phyloP scores from a whole-genome alignment of 495 filamentous ascomycete species.

The Amphirosellinia nigrospora region DNA sequence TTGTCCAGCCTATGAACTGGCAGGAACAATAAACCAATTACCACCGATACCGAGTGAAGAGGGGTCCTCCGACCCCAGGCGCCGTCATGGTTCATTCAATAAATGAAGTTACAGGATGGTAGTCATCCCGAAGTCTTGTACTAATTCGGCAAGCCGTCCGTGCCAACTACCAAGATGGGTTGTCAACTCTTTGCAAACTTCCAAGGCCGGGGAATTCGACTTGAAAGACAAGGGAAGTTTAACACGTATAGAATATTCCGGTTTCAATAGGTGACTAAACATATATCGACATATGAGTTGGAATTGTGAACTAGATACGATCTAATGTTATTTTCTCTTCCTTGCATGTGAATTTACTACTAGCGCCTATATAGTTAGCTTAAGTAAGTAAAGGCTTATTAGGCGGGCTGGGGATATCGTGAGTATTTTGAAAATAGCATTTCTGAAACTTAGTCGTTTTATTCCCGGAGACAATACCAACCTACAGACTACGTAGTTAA shows the following conservation, averaged over 20 bases:
- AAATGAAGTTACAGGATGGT: constrained; percentile 9
- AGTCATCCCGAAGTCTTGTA: constrained; percentile 13
- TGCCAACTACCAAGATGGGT: not conserved
- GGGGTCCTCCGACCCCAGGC: not conserved
- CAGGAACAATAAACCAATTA: constrained; percentile 24
- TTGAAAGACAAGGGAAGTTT: not conserved
- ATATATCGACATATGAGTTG: not conserved
- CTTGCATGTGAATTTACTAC: not conserved
- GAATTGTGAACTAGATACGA: not conserved
- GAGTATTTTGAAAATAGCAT: not conserved
- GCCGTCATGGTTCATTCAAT: constrained; percentile 4
- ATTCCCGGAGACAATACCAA: not conserved
- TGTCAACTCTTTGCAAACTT: not conserved
- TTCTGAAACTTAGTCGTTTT: not conserved
- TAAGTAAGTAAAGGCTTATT: not conserved
- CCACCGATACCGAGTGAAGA: constrained; percentile 10
- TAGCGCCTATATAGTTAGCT: not conserved
- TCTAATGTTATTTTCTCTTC: not conserved
- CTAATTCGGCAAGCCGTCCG: constrained; percentile 22
- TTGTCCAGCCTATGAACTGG: constrained; percentile 26
- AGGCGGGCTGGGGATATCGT: not conserved
- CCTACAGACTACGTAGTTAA: not conserved
- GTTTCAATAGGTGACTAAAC: not conserved
- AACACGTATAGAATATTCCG: not conserved
- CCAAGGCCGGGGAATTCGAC: not conserved